A percentile compares a stretch with the other conserved stretches of the same genome.
Evolutionary conservation across 306 rosid species (phyloP).

Genomic region (Urtica urens): DNA sequence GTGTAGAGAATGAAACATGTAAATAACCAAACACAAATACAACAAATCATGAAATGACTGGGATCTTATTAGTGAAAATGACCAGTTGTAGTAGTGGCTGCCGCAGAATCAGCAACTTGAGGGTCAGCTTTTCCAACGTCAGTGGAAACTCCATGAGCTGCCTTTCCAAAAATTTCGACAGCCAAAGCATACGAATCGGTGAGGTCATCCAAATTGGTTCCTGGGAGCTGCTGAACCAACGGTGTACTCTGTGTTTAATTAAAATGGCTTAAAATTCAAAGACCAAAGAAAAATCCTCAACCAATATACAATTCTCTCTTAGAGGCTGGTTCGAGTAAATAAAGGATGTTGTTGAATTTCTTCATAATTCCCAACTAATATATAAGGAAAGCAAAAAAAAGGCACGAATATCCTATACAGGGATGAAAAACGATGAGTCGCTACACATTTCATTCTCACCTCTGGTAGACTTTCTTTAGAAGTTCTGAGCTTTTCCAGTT

Average conservation of each 20-base stretch:
- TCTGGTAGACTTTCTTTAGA: constrained; percentile 59
- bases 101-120: constrained; percentile 30
- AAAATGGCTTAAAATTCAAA: not conserved
- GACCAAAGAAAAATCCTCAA: not conserved
- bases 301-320: too few species aligned
- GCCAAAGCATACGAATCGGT: constrained; percentile 43
- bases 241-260: constrained; percentile 40
- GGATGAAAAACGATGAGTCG: too few species aligned
- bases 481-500: constrained; percentile 52
- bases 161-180: constrained; percentile 65
- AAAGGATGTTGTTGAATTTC: too few species aligned
- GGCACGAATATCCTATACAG: too few species aligned
- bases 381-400: too few species aligned
- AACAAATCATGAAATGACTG: too few species aligned
- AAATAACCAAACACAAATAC: too few species aligned
- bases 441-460: constrained; percentile 40
- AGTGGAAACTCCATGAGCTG: constrained; percentile 38
- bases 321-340: too few species aligned
- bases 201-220: constrained; percentile 47
- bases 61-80: not conserved
- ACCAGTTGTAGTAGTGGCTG: constrained; percentile 47
- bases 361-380: too few species aligned
- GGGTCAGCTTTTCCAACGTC: constrained; percentile 51
- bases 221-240: constrained; percentile 47
- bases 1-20: not conserved